A percentile compares a stretch with the other conserved stretches of the same genome.
Conservation (phyloP, 352 stramenopile species). For the Pythium folliculosum region DNA sequence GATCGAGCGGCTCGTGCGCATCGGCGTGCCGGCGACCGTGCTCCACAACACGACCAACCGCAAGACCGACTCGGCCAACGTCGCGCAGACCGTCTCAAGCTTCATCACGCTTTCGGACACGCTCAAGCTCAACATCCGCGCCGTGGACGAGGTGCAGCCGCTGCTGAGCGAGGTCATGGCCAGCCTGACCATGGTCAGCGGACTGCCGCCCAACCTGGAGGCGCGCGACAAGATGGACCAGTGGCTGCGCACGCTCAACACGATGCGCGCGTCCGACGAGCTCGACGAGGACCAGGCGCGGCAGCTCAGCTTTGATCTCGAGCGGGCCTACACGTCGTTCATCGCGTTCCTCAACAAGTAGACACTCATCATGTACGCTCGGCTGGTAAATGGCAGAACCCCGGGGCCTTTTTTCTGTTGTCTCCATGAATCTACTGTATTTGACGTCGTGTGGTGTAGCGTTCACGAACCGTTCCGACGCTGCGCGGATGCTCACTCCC, state of each 20-base stretch:
- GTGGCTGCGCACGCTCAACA: slow-evolving; percentile 96
- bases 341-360: slow-evolving; percentile 88
- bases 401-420: too few species aligned
- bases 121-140: slow-evolving; percentile 96
- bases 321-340: slow-evolving; percentile 95
- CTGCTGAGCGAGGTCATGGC: slow-evolving; percentile 96
- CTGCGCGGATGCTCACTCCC: too few species aligned
- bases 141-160: slow-evolving; percentile 97
- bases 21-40: slow-evolving; percentile 93
- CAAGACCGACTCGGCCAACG: slow-evolving; percentile 89
- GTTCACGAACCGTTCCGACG: too few species aligned
- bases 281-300: slow-evolving; percentile 95
- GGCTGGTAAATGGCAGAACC: too few species aligned
- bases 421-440: too few species aligned
- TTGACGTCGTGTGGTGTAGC: too few species aligned
- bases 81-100: slow-evolving; percentile 95
- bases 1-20: slow-evolving; percentile 91
- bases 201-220: slow-evolving; percentile 93
- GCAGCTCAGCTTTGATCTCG: slow-evolving; percentile 96
- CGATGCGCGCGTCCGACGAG: slow-evolving; percentile 95
- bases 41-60: slow-evolving; percentile 83
- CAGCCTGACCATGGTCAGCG: slow-evolving; percentile 93
- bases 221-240: slow-evolving; percentile 92
- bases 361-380: too few species aligned
- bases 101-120: slow-evolving; percentile 99